Conservation (phyloP, 805 yeast species). For the Candida wancherniae region DNA sequence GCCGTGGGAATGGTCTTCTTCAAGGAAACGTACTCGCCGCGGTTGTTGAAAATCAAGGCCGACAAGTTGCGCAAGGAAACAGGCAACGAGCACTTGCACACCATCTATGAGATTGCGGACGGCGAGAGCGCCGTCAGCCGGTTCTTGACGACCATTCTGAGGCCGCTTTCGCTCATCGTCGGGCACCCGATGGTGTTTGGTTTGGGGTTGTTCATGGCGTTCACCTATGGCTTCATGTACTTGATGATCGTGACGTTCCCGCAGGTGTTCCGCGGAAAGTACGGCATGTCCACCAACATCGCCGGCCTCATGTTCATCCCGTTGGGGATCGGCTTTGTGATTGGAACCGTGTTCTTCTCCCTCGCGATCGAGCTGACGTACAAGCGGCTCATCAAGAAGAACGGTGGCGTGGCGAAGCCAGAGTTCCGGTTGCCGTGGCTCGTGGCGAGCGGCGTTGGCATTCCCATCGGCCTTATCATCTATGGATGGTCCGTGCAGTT, state of each 20-base stretch:
- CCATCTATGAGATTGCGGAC: slow-evolving; percentile 57
- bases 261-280: slow-evolving; percentile 40
- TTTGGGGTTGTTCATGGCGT: slow-evolving; percentile 60
- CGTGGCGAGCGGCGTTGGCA: slow-evolving; percentile 41
- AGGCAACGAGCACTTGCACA: slow-evolving; percentile 53
- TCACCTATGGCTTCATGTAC: slow-evolving; percentile 63
- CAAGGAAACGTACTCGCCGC: slow-evolving; percentile 58
- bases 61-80: slow-evolving; percentile 44
- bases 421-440: slow-evolving; percentile 56
- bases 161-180: slow-evolving; percentile 50
- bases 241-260: slow-evolving; percentile 60
- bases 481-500: slow-evolving; percentile 69
- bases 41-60: slow-evolving; percentile 45
- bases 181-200: slow-evolving; percentile 63
- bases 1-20: slow-evolving; percentile 43
- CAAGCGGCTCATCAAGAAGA: slow-evolving; percentile 30
- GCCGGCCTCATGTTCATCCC: slow-evolving; percentile 58
- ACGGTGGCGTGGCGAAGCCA: slow-evolving; percentile 55
- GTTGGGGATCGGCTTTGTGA: slow-evolving; percentile 48
- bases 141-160: slow-evolving; percentile 41
- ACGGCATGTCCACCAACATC: slow-evolving; percentile 45
- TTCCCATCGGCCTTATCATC: slow-evolving; percentile 61
- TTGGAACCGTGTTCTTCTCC: slow-evolving; percentile 50
- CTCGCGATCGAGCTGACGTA: slow-evolving; percentile 39
- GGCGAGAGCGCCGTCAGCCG: slow-evolving; percentile 40